Conservation (phyloP, 768 basidiomycete species). For the Amanita muscaria region DNA sequence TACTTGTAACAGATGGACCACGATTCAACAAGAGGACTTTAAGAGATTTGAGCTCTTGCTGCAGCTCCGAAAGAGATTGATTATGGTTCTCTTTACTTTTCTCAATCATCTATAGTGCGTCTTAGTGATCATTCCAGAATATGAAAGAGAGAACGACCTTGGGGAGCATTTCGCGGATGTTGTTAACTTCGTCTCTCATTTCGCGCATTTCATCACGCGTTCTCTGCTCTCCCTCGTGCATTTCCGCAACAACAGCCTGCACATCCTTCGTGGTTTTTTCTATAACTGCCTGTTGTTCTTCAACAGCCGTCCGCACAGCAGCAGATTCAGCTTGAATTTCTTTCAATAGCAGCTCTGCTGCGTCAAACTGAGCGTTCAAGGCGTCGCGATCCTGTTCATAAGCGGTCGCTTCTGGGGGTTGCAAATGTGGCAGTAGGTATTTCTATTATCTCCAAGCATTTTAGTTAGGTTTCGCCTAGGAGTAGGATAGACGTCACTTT, state of each 20-base stretch:
- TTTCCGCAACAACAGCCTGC: constrained; percentile 59
- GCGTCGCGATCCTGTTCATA: constrained; percentile 86
- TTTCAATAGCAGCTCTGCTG: constrained; percentile 69
- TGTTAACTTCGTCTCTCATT: constrained; percentile 85
- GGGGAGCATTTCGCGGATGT: constrained; percentile 85
- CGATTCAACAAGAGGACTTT: constrained; percentile 82
- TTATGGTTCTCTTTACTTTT: constrained; percentile 83
- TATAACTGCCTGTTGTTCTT: constrained; percentile 67
- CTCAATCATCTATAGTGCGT: constrained; percentile 72
- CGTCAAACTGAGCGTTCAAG: constrained; percentile 83
- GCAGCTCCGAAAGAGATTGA: constrained; percentile 77
- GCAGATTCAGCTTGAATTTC: constrained; percentile 75
- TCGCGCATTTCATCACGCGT: constrained; percentile 86
- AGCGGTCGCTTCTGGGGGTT: constrained; percentile 78
- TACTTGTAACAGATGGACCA: constrained; percentile 40
- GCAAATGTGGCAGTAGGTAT: constrained; percentile 84
- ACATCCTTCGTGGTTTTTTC: constrained; percentile 68
- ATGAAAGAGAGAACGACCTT: constrained; percentile 48
- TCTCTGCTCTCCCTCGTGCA: constrained; percentile 69
- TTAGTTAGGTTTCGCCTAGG: constrained; percentile 4
- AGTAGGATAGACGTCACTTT: constrained; percentile 36
- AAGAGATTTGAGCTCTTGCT: constrained; percentile 89
- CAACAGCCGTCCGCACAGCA: constrained; percentile 62
- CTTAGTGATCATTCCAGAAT: constrained; percentile 2
- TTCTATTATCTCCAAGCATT: constrained; percentile 41